Evolutionary conservation across 192 early-diverging fungal genomes (phyloP), one percentile per base, ranked within the genome.

Genomic region (Rhizophagus sp.): DNA sequence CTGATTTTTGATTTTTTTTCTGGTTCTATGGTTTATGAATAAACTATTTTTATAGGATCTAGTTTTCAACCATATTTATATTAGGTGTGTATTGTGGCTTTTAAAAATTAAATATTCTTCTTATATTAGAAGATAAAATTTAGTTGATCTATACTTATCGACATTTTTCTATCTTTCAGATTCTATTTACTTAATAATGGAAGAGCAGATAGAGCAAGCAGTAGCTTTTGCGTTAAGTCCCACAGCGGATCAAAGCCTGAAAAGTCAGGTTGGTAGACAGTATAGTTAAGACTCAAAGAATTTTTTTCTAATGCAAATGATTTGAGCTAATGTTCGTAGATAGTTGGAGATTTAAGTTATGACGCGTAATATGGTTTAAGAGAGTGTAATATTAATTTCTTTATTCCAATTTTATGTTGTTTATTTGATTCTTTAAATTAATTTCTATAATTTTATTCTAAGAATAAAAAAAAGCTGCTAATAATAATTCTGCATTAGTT

Each of bases 171-270:
- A 22, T 57, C 52, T 22, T 57, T 57, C 52, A 57, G 52, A 57
- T 22, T 57, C 19, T 22, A 57, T 57, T 57, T 57, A 57, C 4
- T 57, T 57, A 6, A 75, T 62, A 64, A 76, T 76, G 75, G 75
- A 76, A 39, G 92, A 93, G 80, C 93, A 94, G 81, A 91, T 95
- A 78, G 93, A 92, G 85, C 87, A 95, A 84, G 93, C 93, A 24
- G 93, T 95, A 74, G 88, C 89, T 76, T 92, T 87, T 81, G 94
- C 95, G 34, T 86, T 95, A 36, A 92, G 93, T 85, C 94, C 94
- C 22, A 81, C 84, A 36, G 90, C 89, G 19, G 89, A 93, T 80
- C 88, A 87, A 30, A 86, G 85, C 49, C 74, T 95, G 73, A 92
- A 94, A 84, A 80, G 87, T 52, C 94, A 96, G 91, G 93, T 93